A percentile compares a stretch with the other conserved stretches of the same genome.
Conservation (phyloP, 768 basidiomycete species). For the Phylloporus sp. region DNA sequence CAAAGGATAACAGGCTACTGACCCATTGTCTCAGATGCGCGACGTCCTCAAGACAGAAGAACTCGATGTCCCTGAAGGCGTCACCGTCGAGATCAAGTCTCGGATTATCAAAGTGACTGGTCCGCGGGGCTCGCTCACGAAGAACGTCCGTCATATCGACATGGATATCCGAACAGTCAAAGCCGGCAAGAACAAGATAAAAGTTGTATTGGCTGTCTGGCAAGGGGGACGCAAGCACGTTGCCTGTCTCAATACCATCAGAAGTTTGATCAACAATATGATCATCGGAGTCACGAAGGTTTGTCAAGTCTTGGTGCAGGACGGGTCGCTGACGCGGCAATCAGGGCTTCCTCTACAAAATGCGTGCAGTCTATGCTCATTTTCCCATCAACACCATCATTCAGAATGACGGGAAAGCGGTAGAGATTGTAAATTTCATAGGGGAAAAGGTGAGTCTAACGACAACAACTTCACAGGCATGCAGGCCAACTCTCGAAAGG, state of each 20-base stretch:
- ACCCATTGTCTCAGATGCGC: conserved; percentile 60
- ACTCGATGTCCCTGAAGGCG: conserved; percentile 79
- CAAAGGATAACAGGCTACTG: conserved; percentile 31
- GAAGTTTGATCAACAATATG: conserved; percentile 95
- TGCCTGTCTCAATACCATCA: conserved; percentile 95
- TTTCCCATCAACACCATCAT: conserved; percentile 99
- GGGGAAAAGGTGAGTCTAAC: conserved; percentile 75
- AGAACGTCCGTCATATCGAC: conserved; percentile 88
- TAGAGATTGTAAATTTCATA: conserved; percentile 94
- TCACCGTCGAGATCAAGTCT: conserved; percentile 85
- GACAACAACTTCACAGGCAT: neutral
- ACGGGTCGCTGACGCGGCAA: conserved; percentile 2
- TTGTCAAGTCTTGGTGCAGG: conserved; percentile 7
- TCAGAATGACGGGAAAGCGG: conserved; percentile 59
- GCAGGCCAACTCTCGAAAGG: conserved; percentile 39
- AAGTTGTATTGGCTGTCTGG: conserved; percentile 93
- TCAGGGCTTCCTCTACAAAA: conserved; percentile 99
- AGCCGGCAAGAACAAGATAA: conserved; percentile 56
- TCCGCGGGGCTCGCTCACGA: conserved; percentile 87
- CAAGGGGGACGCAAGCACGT: conserved; percentile 98
- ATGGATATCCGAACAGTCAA: conserved; percentile 89
- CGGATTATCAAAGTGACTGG: conserved; percentile 89
- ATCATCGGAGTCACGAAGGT: conserved; percentile 95
- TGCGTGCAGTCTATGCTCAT: conserved; percentile 99
- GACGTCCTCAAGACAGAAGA: conserved; percentile 93